These are phyloP conservation scores for Fragaria iinumae DNA, from an alignment of 306 rosid genomes.

Conservation along the genomic window DNA sequence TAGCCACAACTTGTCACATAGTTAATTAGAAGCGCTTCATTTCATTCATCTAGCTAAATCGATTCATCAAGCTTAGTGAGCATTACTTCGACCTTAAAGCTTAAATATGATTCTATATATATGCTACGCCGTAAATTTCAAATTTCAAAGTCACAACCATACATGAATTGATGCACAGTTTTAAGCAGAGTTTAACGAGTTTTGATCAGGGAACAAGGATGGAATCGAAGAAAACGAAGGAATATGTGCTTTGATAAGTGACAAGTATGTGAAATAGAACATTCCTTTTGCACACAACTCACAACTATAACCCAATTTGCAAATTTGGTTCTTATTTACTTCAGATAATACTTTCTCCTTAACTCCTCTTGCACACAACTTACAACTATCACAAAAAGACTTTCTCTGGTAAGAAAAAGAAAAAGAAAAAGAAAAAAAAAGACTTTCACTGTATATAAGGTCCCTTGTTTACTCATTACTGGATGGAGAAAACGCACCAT, in stretches of 20 bases:
- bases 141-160: too few species aligned
- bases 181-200: too few species aligned
- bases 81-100: neutral
- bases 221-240: neutral
- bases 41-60: neutral
- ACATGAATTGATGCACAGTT: neutral
- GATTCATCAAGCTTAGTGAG: neutral
- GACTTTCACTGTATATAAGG: neutral
- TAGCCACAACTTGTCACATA: slow-evolving; percentile 3
- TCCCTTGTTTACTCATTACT: slow-evolving; percentile 18
- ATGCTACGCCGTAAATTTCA: too few species aligned
- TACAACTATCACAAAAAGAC: too few species aligned
- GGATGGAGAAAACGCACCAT: slow-evolving; percentile 24
- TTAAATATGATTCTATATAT: too few species aligned
- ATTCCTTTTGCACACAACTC: slow-evolving; percentile 12
- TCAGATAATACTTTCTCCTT: neutral
- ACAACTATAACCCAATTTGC: neutral
- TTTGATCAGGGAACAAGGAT: neutral
- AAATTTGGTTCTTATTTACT: neutral
- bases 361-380: too few species aligned
- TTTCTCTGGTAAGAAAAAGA: too few species aligned
- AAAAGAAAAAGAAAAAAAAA: too few species aligned
- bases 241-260: slow-evolving; percentile 13
- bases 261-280: slow-evolving; percentile 15
- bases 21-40: neutral